phyloP scores from a whole-genome alignment of 2,329 filamentous ascomycete species.

The Aspergillus thermomutatus region DNA sequence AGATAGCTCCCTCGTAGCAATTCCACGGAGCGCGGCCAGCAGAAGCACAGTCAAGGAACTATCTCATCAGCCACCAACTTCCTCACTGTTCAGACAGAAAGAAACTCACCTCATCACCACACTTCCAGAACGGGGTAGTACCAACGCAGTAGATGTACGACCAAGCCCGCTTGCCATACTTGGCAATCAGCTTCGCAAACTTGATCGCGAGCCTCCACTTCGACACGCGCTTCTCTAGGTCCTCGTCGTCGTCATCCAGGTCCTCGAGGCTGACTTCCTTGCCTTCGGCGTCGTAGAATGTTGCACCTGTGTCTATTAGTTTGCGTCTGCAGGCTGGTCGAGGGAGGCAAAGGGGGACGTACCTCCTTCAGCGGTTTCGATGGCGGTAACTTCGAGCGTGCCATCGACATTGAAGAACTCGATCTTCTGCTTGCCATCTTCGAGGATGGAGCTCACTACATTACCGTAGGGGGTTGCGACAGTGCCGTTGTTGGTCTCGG shows the following conservation, averaged over 20 bases:
- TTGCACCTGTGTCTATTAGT: not conserved
- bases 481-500: not conserved
- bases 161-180: slow-evolving; percentile 1
- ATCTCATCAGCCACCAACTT: not conserved
- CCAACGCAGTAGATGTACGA: not conserved
- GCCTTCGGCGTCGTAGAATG: slow-evolving; percentile 1
- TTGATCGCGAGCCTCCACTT: not conserved
- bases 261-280: not conserved
- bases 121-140: slow-evolving; percentile 2
- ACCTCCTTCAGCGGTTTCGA: not conserved
- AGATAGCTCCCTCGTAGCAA: not conserved
- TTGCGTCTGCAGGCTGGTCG: not conserved
- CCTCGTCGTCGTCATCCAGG: not conserved
- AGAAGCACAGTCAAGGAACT: slow-evolving; percentile 2
- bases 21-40: not conserved
- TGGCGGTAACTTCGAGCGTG: not conserved
- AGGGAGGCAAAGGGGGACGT: not conserved
- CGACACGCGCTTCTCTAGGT: not conserved
- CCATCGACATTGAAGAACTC: slow-evolving; percentile 1
- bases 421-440: not conserved
- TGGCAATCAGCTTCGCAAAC: slow-evolving; percentile 3
- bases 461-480: not conserved
- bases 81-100: no score
- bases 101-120: not conserved
- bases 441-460: not conserved